Conservation (phyloP, 108 stramenopile genomes). For the Pseudonitzschia pungens region DNA sequence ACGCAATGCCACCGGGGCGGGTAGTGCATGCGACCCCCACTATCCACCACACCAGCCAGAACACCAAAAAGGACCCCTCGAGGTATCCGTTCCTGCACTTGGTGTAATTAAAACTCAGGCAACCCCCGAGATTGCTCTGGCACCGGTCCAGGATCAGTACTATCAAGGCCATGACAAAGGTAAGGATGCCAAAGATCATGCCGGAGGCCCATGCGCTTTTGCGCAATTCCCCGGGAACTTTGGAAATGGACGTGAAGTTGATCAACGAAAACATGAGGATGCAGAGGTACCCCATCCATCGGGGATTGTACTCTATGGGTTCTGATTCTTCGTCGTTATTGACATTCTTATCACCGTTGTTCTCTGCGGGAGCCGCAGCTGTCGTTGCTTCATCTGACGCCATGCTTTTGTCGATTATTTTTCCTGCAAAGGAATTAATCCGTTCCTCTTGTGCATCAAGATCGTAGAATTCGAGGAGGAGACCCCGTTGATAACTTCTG, state of each 20-base stretch:
- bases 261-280: slow-evolving; percentile 46
- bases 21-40: slow-evolving; percentile 42
- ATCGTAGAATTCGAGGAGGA: too few relatives aligned
- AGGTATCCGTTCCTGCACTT: slow-evolving; percentile 57
- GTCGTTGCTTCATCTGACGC: not conserved
- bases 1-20: slow-evolving; percentile 54
- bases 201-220: slow-evolving; percentile 8
- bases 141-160: slow-evolving; percentile 57
- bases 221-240: not conserved
- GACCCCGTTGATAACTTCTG: too few relatives aligned
- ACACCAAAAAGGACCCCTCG: slow-evolving; percentile 57
- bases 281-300: slow-evolving; percentile 61
- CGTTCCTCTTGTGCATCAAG: too few relatives aligned
- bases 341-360: too few relatives aligned
- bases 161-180: slow-evolving; percentile 38
- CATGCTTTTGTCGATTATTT: not conserved
- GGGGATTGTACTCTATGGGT: slow-evolving; percentile 53
- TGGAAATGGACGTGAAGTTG: slow-evolving; percentile 42
- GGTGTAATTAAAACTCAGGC: slow-evolving; percentile 43
- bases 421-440: too few relatives aligned
- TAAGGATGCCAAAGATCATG: slow-evolving; percentile 55
- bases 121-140: slow-evolving; percentile 15
- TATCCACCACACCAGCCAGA: slow-evolving; percentile 53
- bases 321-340: not conserved
- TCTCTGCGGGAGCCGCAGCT: not conserved